These are phyloP conservation scores for Melaleuca quinquenervia DNA, from an alignment of 345 rosid species.

Conservation along the genomic window DNA sequence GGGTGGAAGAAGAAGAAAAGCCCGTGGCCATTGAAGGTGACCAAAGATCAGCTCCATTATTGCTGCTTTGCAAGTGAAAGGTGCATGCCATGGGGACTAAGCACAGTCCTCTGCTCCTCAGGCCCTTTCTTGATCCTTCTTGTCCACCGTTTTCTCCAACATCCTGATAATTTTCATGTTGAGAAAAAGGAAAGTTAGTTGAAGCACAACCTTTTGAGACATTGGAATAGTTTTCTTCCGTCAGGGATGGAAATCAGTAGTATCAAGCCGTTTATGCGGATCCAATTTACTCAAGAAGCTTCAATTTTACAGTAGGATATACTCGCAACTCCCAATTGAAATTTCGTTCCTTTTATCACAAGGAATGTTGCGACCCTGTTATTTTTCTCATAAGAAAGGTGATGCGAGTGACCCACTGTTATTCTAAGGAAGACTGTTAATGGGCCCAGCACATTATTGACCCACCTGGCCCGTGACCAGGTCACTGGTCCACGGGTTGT, in stretches of 20 bases:
- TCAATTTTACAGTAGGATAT: background rate
- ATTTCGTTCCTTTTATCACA: background rate
- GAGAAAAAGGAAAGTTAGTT: background rate
- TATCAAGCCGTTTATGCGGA: background rate
- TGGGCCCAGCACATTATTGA: background rate
- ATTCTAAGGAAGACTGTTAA: background rate
- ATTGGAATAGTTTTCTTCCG: background rate
- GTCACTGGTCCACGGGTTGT: background rate
- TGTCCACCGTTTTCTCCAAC: constrained; percentile 14
- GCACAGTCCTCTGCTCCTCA: constrained; percentile 81
- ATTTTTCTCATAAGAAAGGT: background rate
- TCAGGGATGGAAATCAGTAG: background rate
- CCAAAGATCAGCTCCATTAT: constrained; percentile 90
- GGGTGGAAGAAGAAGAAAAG: background rate
- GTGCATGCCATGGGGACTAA: constrained; percentile 57
- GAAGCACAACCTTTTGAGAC: background rate
- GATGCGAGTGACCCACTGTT: background rate
- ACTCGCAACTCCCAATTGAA: background rate
- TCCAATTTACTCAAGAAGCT: background rate
- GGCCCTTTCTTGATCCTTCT: constrained; percentile 13
- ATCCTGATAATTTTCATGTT: constrained; percentile 8
- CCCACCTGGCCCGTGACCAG: background rate
- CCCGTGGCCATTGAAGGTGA: constrained; percentile 46
- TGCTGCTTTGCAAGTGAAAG: constrained; percentile 35
- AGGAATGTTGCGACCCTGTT: background rate